A percentile compares a stretch with the other conserved stretches of the same genome.
Conservation (phyloP, 176 grass and related monocot genomes). For the Microstegium vimineum region DNA sequence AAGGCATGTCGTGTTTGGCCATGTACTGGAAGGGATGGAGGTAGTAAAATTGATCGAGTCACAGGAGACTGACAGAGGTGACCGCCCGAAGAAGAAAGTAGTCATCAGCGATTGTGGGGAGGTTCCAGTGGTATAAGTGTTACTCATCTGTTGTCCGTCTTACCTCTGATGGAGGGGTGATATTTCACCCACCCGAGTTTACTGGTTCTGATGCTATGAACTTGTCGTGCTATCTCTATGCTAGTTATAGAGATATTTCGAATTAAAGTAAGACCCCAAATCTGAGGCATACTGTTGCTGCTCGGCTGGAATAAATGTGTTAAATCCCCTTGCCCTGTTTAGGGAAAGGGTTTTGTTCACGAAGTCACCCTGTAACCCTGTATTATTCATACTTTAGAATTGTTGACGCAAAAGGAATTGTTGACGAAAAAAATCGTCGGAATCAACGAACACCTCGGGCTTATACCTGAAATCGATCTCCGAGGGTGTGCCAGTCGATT, state of each 20-base stretch:
- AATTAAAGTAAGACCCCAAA: slow-evolving; percentile 3
- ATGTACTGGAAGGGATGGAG: slow-evolving; percentile 90
- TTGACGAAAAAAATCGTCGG: too few relatives aligned
- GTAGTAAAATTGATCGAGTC: slow-evolving; percentile 63
- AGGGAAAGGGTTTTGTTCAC: background rate
- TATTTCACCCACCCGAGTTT: background rate
- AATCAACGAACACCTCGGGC: too few relatives aligned
- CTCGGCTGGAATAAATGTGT: slow-evolving; percentile 27
- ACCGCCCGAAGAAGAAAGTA: slow-evolving; percentile 87
- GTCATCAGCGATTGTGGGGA: slow-evolving; percentile 75
- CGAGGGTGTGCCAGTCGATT: too few relatives aligned
- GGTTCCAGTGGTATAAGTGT: slow-evolving; percentile 64
- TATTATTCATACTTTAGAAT: background rate
- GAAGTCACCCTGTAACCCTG: background rate
- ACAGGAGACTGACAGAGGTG: slow-evolving; percentile 80
- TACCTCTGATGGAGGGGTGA: background rate
- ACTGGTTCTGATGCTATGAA: background rate
- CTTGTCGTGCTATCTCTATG: background rate
- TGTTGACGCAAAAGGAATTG: too few relatives aligned
- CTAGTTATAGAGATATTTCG: slow-evolving; percentile 13
- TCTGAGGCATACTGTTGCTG: background rate
- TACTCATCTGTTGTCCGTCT: background rate
- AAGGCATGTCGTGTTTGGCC: slow-evolving; percentile 86
- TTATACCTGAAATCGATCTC: too few relatives aligned
- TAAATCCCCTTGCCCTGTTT: background rate